Evolutionary conservation across 345 rosid genomes (phyloP).

Genomic region (Erysimum cheiranthoides): DNA sequence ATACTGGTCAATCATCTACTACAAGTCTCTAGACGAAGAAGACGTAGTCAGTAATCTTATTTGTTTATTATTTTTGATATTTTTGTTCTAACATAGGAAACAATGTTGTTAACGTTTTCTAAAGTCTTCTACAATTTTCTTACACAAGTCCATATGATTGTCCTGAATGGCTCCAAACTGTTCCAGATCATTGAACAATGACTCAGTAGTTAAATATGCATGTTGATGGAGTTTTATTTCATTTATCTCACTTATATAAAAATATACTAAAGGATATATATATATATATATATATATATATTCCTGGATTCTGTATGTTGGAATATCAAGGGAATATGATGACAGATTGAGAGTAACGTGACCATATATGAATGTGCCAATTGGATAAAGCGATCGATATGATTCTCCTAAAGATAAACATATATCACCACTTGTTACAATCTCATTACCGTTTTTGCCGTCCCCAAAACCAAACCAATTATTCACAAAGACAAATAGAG

Average conservation of each 20-base stretch:
- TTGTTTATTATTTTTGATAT: not conserved
- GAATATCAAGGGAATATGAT: slow-evolving; percentile 41
- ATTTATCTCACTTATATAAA: not conserved
- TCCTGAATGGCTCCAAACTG: not conserved
- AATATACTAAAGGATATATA: not conserved
- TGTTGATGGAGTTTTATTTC: slow-evolving; percentile 9
- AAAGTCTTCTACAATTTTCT: not conserved
- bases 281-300: slow-evolving; percentile 12
- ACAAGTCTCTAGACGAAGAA: slow-evolving; percentile 16
- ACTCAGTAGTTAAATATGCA: not conserved
- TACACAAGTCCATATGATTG: not conserved
- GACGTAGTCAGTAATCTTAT: not conserved
- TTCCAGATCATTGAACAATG: slow-evolving; percentile 8
- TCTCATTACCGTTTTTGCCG: slow-evolving; percentile 20
- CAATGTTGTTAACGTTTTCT: slow-evolving; percentile 1
- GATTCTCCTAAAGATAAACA: slow-evolving; percentile 31
- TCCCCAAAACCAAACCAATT: slow-evolving; percentile 19
- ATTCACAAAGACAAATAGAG: not conserved
- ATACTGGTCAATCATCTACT: slow-evolving; percentile 12
- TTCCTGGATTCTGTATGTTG: slow-evolving; percentile 33
- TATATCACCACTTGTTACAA: slow-evolving; percentile 40
- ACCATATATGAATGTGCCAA: slow-evolving; percentile 32
- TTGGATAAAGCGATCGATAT: slow-evolving; percentile 39
- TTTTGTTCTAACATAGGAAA: not conserved
- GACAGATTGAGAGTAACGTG: slow-evolving; percentile 37